These are phyloP conservation scores for Moniliella sp. DNA, from an alignment of 1,284 basidiomycete species.

Conservation along the genomic window DNA sequence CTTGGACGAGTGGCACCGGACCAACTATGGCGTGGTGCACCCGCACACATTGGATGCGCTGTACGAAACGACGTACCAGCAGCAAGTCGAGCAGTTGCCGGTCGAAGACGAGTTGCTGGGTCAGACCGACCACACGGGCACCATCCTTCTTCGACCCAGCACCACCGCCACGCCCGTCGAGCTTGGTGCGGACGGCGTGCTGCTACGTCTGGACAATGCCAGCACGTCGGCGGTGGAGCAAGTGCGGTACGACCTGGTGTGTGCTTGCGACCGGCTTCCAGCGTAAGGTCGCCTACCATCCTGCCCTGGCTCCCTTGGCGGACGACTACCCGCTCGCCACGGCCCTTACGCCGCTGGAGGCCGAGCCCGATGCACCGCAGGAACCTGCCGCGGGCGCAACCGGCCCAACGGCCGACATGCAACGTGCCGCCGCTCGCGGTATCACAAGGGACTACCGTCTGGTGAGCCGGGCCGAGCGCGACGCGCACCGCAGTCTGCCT, in stretches of 20 bases:
- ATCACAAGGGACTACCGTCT: slow-evolving; percentile 30
- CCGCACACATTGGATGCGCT: slow-evolving; percentile 20
- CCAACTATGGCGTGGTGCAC: slow-evolving; percentile 30
- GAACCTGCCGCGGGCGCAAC: slow-evolving; percentile 1
- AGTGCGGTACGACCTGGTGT: too few species aligned
- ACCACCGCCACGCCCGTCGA: background rate
- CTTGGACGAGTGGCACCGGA: slow-evolving; percentile 26
- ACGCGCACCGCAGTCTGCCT: background rate
- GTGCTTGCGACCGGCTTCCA: slow-evolving; percentile 27
- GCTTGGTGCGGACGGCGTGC: slow-evolving; percentile 14
- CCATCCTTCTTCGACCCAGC: background rate
- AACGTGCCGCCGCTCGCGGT: slow-evolving; percentile 15
- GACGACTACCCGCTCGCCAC: slow-evolving; percentile 10
- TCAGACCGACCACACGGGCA: slow-evolving; percentile 1
- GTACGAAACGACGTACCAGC: slow-evolving; percentile 24
- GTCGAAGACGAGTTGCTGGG: slow-evolving; percentile 3
- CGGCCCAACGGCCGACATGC: slow-evolving; percentile 6
- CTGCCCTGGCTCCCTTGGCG: slow-evolving; percentile 13
- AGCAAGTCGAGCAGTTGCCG: slow-evolving; percentile 20
- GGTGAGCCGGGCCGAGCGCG: slow-evolving; percentile 6
- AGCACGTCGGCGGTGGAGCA: too few species aligned
- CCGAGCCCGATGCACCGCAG: slow-evolving; percentile 4
- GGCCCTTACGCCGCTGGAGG: slow-evolving; percentile 9
- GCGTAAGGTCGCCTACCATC: slow-evolving; percentile 9
- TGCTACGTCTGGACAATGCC: too few species aligned